Evolutionary conservation across 2,329 filamentous ascomycete genomes (phyloP).

Genomic region (Monilinia fructigena): DNA sequence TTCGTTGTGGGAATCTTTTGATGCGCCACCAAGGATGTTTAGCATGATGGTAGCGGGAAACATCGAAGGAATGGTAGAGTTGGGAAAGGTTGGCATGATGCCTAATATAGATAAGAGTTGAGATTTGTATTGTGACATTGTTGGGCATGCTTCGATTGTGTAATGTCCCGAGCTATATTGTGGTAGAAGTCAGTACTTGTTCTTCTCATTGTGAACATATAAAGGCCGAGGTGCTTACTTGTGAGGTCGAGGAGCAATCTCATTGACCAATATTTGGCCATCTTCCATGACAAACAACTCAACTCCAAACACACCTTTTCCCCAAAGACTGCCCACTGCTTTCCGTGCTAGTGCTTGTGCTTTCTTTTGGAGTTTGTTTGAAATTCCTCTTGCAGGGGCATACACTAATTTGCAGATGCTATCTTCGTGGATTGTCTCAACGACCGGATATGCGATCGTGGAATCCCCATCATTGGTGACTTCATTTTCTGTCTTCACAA

Average conservation of each 20-base stretch:
- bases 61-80: slow-evolving; percentile 42
- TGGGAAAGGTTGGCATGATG: slow-evolving; percentile 40
- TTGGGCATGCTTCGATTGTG: slow-evolving; percentile 85
- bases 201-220: no score
- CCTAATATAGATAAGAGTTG: slow-evolving; percentile 79
- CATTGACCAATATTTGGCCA: slow-evolving; percentile 65
- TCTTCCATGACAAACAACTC: slow-evolving; percentile 88
- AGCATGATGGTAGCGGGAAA: slow-evolving; percentile 64
- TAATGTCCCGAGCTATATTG: slow-evolving; percentile 73
- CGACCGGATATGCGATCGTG: slow-evolving; percentile 75
- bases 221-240: slow-evolving; percentile 19
- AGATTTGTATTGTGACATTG: slow-evolving; percentile 84
- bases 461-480: slow-evolving; percentile 46
- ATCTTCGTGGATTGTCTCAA: slow-evolving; percentile 94
- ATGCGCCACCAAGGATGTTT: slow-evolving; percentile 73
- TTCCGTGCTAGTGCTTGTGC: slow-evolving; percentile 76
- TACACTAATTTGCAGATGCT: slow-evolving; percentile 93
- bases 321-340: slow-evolving; percentile 77
- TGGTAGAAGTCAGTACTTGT: slow-evolving; percentile 61
- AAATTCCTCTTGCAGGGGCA: slow-evolving; percentile 73
- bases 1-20: slow-evolving; percentile 60
- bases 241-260: slow-evolving; percentile 38
- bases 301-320: slow-evolving; percentile 91
- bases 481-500: slow-evolving; percentile 80
- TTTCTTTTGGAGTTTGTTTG: slow-evolving; percentile 56